Base-by-base conservation (phyloP, 768 basidiomycete genomes). In the Lactarius psammicola region DNA sequence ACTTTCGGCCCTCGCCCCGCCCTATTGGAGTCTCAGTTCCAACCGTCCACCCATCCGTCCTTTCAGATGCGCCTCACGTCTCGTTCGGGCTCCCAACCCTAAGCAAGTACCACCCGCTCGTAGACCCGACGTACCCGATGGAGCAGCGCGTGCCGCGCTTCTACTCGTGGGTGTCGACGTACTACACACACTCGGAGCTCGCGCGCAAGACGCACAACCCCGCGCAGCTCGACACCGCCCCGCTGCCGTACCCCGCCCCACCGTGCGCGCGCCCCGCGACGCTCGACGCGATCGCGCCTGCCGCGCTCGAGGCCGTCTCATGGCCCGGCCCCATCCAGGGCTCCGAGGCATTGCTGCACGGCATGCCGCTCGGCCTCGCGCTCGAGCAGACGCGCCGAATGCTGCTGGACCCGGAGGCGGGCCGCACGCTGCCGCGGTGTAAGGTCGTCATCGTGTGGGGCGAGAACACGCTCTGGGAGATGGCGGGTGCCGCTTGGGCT, bases 101-200 rank as follows among this genome's bases (percentile, higher is more conserved):
- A 11, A 59, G 60, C 56, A 62, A 59, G 20, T 68, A 68, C 36
- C 60, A 68, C 38, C 69, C 69, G 8, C 30, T 70, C 20, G 60
- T 59, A 13, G 69, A 68, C 23, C 18, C 55, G 38, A 56, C 51
- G 7, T 57, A 61, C 23, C 67, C 67, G 38, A 49, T 60, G 31
- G 56, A 51, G 28, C 31, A 63, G 9, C 69, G 69, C 60, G 67
- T 68, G 56, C 57, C 62, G 23, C 63, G 68, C 56, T 69, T 69
- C 53, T 53, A 68, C 23, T 64, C 63, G 1, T 69, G 69, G 69
- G 66, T 68, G 0, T 69, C 69, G 30, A 60, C 67, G 13, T 69
- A 69, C 44, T 69, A 69, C 63, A 57, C 66, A 4, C 69, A 69
- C 44, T 55, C 66, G 18, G 40, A 63, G 9, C 26, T 34, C 40